Evolutionary conservation across 2,329 filamentous ascomycete species (phyloP).

Genomic region (Penicillium sp.): DNA sequence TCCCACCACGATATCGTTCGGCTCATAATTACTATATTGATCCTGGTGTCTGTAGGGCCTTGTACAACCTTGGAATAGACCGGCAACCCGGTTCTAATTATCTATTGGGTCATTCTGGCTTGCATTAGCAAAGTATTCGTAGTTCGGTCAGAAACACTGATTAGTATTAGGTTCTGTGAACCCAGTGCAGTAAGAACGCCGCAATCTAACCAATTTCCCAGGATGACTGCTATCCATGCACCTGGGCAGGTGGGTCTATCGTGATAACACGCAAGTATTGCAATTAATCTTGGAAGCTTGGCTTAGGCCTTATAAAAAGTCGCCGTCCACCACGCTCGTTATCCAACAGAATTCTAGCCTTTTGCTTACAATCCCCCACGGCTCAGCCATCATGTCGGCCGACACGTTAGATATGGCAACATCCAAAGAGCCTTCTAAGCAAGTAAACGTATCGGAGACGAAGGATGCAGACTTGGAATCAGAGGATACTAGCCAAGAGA

Average conservation of each 20-base stretch:
- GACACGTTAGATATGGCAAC: background rate
- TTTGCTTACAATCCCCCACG: background rate
- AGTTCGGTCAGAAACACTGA: background rate
- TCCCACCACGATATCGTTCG: background rate
- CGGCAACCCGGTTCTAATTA: background rate
- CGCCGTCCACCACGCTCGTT: background rate
- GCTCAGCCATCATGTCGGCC: background rate
- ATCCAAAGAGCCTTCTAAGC: background rate
- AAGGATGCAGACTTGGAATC: slow-evolving; percentile 6
- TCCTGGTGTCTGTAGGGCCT: background rate
- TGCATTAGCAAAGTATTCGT: background rate
- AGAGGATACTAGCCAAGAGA: slow-evolving; percentile 3
- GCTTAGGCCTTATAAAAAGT: background rate
- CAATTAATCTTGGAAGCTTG: background rate
- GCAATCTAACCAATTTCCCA: background rate
- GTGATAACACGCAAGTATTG: background rate
- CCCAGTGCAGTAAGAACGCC: background rate
- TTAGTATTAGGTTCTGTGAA: background rate
- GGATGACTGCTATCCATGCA: background rate
- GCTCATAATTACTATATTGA: background rate
- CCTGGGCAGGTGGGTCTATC: background rate
- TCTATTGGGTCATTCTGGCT: background rate
- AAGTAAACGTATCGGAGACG: background rate
- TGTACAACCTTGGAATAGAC: background rate
- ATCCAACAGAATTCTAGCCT: background rate